phyloP scores from a whole-genome alignment of 2,329 filamentous ascomycete genomes.

The Penicillium palitans region DNA sequence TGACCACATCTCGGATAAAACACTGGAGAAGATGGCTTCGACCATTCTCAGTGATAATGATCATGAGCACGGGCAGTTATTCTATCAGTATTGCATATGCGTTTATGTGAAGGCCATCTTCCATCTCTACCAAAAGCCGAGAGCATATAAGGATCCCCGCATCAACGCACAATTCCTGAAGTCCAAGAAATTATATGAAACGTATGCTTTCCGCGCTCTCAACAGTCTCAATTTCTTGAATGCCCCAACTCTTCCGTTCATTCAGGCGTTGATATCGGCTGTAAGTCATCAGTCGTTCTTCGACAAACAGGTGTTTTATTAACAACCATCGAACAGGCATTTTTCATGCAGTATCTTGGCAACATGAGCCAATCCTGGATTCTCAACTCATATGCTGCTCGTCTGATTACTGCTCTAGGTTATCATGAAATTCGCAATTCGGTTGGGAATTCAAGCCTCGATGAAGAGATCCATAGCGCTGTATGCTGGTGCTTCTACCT shows the following conservation, averaged over 20 bases:
- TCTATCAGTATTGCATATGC: conserved; percentile 29
- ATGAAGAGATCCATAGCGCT: conserved; percentile 23
- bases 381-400: conserved; percentile 29
- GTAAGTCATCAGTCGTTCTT: conserved; percentile 16
- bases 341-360: conserved; percentile 29
- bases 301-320: neutral
- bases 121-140: conserved; percentile 18
- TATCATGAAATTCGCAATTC: conserved; percentile 20
- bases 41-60: conserved; percentile 15
- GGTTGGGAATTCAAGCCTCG: neutral
- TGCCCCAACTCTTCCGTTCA: conserved; percentile 18
- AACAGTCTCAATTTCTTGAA: conserved; percentile 21
- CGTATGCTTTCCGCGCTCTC: conserved; percentile 18
- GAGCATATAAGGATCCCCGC: conserved; percentile 12
- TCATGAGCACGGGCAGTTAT: conserved; percentile 14
- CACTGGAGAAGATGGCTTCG: conserved; percentile 23
- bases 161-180: conserved; percentile 20
- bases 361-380: conserved; percentile 28
- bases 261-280: conserved; percentile 29
- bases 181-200: conserved; percentile 24
- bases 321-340: conserved; percentile 16
- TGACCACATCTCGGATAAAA: conserved; percentile 28
- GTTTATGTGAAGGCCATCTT: conserved; percentile 28
- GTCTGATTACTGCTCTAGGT: conserved; percentile 25
- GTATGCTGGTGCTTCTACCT: conserved; percentile 33